phyloP scores from a whole-genome alignment of 495 filamentous ascomycete genomes.

The Penicillium chermesinum region DNA sequence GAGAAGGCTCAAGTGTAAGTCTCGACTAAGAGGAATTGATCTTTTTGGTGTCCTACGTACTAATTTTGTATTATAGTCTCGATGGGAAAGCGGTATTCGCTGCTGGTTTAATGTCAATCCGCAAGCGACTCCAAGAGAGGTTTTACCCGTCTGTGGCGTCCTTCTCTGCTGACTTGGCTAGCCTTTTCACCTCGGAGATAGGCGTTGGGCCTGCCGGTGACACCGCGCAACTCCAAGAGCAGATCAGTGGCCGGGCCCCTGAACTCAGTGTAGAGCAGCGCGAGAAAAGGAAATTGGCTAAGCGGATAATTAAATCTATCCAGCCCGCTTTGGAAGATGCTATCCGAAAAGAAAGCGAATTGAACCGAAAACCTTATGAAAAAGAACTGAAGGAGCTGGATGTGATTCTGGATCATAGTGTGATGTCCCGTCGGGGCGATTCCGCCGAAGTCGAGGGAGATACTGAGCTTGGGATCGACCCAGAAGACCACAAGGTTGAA shows the following conservation, averaged over 20 bases:
- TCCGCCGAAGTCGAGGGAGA: slow-evolving; percentile 24
- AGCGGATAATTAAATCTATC: slow-evolving; percentile 76
- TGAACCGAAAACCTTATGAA: slow-evolving; percentile 64
- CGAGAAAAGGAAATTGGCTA: slow-evolving; percentile 65
- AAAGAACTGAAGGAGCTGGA: slow-evolving; percentile 68
- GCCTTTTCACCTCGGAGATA: slow-evolving; percentile 63
- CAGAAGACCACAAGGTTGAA: slow-evolving; percentile 6
- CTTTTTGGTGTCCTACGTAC: slow-evolving; percentile 11
- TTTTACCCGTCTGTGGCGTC: slow-evolving; percentile 69
- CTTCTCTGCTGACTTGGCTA: slow-evolving; percentile 68
- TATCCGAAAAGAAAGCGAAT: slow-evolving; percentile 70
- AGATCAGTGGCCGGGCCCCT: slow-evolving; percentile 48
- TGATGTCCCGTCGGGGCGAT: slow-evolving; percentile 43
- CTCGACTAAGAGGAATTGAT: not conserved
- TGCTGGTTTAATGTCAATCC: slow-evolving; percentile 56
- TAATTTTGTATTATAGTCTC: slow-evolving; percentile 54
- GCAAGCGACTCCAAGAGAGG: slow-evolving; percentile 61
- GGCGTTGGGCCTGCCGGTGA: slow-evolving; percentile 50
- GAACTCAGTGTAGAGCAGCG: slow-evolving; percentile 60
- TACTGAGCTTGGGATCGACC: slow-evolving; percentile 16
- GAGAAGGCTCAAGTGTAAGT: slow-evolving; percentile 73
- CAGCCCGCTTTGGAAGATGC: slow-evolving; percentile 74
- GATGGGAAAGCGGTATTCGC: slow-evolving; percentile 69
- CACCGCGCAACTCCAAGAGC: slow-evolving; percentile 47
- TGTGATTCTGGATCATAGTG: slow-evolving; percentile 57